Evolutionary conservation across 1,284 basidiomycete species (phyloP).

Genomic region (Ustilago trichophora): DNA sequence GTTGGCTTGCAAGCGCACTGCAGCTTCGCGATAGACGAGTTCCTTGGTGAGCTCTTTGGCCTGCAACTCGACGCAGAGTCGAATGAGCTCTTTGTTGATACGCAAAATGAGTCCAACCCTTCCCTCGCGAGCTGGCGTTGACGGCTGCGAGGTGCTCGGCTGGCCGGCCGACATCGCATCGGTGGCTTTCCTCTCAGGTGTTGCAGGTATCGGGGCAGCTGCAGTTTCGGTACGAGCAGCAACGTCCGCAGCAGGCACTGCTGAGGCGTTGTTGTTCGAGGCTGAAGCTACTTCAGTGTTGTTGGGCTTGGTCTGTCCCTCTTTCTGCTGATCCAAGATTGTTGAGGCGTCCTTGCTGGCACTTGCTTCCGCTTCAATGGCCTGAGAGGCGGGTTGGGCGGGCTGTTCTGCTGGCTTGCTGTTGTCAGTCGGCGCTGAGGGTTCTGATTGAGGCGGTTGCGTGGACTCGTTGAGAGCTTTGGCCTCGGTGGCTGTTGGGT

Average conservation of each 20-base stretch:
- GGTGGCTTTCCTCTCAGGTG: conserved; percentile 13
- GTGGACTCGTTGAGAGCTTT: no score
- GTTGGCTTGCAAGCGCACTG: conserved; percentile 48
- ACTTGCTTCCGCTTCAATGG: no score
- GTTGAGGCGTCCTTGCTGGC: no score
- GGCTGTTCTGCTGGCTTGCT: no score
- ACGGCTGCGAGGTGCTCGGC: conserved; percentile 7
- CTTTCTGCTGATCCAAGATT: no score
- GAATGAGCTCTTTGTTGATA: conserved; percentile 59
- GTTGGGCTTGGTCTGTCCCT: no score
- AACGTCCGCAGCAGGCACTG: not conserved
- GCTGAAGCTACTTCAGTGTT: no score
- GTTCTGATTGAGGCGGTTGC: no score
- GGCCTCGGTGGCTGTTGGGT: no score
- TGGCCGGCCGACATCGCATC: not conserved
- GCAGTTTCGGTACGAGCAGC: not conserved
- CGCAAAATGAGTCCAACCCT: conserved; percentile 46
- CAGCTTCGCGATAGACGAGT: conserved; percentile 46
- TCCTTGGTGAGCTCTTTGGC: conserved; percentile 32
- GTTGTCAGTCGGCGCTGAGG: no score
- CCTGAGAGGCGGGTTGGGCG: no score
- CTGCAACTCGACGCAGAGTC: conserved; percentile 52
- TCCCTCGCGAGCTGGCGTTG: conserved; percentile 33
- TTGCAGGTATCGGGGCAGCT: conserved; percentile 6
- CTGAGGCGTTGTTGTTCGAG: not conserved